These are phyloP conservation scores for Neospermospora avenae DNA, from an alignment of 2,329 filamentous ascomycete genomes.

Conservation along the genomic window DNA sequence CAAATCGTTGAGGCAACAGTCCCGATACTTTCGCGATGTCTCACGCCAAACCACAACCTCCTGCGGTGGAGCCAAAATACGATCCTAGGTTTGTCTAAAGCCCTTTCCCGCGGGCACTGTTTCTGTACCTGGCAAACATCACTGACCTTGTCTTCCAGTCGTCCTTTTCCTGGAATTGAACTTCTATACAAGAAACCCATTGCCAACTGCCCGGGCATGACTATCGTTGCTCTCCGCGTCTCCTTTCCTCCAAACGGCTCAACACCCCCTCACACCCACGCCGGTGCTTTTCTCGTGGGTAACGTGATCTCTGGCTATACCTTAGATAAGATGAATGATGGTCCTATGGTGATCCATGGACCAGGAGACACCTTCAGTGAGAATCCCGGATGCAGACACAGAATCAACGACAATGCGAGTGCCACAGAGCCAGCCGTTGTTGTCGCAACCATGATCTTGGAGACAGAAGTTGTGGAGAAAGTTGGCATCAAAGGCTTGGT, in stretches of 20 bases:
- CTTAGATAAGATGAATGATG: constrained; percentile 48
- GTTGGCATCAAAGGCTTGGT: constrained; percentile 33
- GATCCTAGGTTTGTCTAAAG: constrained; percentile 6
- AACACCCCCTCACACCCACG: constrained; percentile 46
- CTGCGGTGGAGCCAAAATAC: constrained; percentile 1
- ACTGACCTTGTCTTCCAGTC: constrained; percentile 2
- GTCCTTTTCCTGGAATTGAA: constrained; percentile 11
- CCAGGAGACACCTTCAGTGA: constrained; percentile 43
- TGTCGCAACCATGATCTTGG: constrained; percentile 41
- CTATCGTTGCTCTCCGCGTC: constrained; percentile 35
- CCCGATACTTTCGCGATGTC: no score
- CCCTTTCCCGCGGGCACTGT: neutral
- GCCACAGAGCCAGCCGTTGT: constrained; percentile 37
- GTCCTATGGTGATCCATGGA: constrained; percentile 33
- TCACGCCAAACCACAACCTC: no score
- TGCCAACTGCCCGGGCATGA: constrained; percentile 38
- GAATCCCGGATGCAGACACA: constrained; percentile 47
- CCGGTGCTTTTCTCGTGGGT: constrained; percentile 41
- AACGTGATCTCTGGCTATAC: constrained; percentile 40
- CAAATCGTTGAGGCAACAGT: no score
- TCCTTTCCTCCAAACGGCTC: constrained; percentile 38
- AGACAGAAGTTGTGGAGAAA: constrained; percentile 39
- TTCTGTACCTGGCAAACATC: neutral
- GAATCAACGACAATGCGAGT: constrained; percentile 44
- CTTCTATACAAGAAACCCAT: constrained; percentile 32